phyloP scores from a whole-genome alignment of 148 eudicot species.

The Cornus controversa region DNA sequence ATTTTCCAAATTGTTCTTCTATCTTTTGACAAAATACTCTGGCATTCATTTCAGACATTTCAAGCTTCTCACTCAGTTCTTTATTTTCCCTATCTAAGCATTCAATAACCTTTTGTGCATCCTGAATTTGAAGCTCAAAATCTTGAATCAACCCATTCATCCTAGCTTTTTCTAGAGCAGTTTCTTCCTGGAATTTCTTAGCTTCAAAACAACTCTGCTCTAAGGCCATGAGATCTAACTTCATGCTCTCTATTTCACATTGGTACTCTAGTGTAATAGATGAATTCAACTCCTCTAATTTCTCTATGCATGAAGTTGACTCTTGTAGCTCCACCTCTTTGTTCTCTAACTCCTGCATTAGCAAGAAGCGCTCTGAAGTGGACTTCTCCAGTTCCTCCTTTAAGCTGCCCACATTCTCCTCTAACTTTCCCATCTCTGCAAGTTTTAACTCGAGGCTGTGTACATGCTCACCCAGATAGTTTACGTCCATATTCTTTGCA shows the following conservation, averaged over 20 bases:
- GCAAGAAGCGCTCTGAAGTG: constrained; percentile 37
- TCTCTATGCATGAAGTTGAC: constrained; percentile 42
- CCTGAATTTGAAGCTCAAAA: constrained; percentile 34
- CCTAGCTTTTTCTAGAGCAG: constrained; percentile 34
- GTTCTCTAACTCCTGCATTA: constrained; percentile 45
- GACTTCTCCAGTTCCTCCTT: constrained; percentile 50
- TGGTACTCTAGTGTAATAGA: constrained; percentile 64
- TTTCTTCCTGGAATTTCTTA: constrained; percentile 39
- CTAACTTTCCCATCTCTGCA: constrained; percentile 31
- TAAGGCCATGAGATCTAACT: constrained; percentile 53
- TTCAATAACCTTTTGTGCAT: constrained; percentile 30
- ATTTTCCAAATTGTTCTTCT: constrained; percentile 34
- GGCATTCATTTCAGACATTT: constrained; percentile 31
- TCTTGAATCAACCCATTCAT: constrained; percentile 39
- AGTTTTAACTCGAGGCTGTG: constrained; percentile 42
- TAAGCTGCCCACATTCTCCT: constrained; percentile 43
- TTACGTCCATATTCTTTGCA: constrained; percentile 41
- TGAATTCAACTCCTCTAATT: constrained; percentile 63
- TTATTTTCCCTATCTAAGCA: constrained; percentile 48
- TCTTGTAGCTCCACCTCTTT: constrained; percentile 48
- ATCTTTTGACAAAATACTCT: constrained; percentile 31
- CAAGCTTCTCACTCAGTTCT: constrained; percentile 37
- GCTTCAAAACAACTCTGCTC: constrained; percentile 42
- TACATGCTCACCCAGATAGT: constrained; percentile 38
- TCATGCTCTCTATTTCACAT: constrained; percentile 84